These are phyloP conservation scores for Vaccinium vitisidaea DNA, from an alignment of 148 eudicot genomes.

Conservation along the genomic window DNA sequence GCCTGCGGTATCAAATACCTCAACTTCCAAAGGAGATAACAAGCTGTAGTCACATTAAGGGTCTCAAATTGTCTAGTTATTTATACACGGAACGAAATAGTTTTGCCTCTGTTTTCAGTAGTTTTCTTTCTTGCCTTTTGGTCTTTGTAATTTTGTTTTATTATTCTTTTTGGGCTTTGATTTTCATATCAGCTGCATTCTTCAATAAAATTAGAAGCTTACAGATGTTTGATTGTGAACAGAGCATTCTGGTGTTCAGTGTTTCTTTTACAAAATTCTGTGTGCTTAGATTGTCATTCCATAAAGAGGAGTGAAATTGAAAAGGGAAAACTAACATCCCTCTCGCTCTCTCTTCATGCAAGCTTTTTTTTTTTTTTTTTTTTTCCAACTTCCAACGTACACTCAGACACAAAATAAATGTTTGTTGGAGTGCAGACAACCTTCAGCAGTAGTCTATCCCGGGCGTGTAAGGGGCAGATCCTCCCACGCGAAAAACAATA, in stretches of 20 bases:
- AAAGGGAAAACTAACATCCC: background rate
- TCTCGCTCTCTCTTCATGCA: background rate
- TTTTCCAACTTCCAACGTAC: background rate
- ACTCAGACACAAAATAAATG: background rate
- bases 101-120: background rate
- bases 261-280: background rate
- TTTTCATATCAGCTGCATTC: background rate
- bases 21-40: conserved; percentile 43
- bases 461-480: too few relatives aligned
- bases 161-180: background rate
- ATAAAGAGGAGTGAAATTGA: background rate
- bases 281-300: background rate
- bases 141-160: background rate
- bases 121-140: background rate
- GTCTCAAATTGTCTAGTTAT: background rate
- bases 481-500: too few relatives aligned
- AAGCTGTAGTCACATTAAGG: background rate
- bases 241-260: background rate
- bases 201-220: background rate
- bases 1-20: conserved; percentile 39
- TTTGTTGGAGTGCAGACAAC: too few relatives aligned
- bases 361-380: background rate
- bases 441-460: too few relatives aligned
- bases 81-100: background rate
- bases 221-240: background rate